Base-by-base conservation (phyloP, 768 basidiomycete genomes). In the Rhodotorula babjevae region DNA sequence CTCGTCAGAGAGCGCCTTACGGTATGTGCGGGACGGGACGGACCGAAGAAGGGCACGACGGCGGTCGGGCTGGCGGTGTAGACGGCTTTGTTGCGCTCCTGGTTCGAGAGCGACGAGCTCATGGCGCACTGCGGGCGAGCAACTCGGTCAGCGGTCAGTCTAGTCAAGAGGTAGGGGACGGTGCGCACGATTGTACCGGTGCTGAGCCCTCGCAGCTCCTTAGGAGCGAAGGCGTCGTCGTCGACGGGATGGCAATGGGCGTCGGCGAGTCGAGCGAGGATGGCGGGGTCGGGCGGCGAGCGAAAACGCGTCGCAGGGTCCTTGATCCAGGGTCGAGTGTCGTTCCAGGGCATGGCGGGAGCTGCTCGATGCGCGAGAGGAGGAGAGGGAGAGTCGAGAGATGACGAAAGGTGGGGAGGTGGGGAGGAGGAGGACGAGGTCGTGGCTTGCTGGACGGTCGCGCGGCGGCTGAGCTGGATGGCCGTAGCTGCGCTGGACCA, bases 171-270 rank as follows among this genome's bases (percentile, higher is more conserved):
- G n/a, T n/a, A n/a, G n/a, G n/a, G n/a, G n/a, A n/a, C n/a, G n/a
- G n/a, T n/a, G n/a, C 73, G 49, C 46, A 67, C 74, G 42, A 75
- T 46, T 3, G 3, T 46, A 2, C 62, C 69, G 53, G 96, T 84
- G 0, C 85, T 88, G 63, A 92, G 87, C 7, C 82, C 80, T 8
- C 90, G 85, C 19, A 81, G 77, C 36, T 86, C 82, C 81, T 90
- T 87, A 10, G 84, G 64, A 15, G 82, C 76, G 52, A 88, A 84
- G 1, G 77, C 77, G 2, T 80, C 81, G 18, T 89, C 85, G 80
- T 95, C 93, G 9, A 91, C 93, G 7, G 94, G 93, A 82, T 97
- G 94, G 81, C 91, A 94, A 76, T 97, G 94, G 0, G 88, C 90
- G 79, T 96, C 94, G 65, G 88, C 85, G 68, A 97, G 64, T 0